Conservation (phyloP, 495 filamentous ascomycete genomes). For the Cercophora samala region DNA sequence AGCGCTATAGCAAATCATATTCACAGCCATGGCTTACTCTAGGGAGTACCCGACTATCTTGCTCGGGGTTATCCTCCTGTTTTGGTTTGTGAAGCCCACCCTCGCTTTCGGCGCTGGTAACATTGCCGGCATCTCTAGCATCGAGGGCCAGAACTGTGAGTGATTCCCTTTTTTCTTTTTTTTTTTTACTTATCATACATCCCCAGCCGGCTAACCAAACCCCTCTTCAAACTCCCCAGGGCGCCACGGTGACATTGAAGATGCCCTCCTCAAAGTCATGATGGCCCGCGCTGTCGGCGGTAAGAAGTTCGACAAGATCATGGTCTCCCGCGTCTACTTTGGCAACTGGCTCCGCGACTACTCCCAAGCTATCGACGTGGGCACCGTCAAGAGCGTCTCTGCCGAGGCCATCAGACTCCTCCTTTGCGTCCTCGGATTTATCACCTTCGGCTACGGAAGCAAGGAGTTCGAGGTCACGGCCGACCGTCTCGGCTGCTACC, state of each 20-base stretch:
- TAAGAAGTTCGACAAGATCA: conserved; percentile 83
- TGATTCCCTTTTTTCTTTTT: neutral
- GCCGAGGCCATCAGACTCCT: conserved; percentile 85
- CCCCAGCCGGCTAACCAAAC: conserved; percentile 11
- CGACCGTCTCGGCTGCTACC: conserved; percentile 82
- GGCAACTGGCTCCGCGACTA: conserved; percentile 92
- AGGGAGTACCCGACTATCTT: conserved; percentile 41
- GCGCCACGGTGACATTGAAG: conserved; percentile 96
- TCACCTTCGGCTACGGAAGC: conserved; percentile 78
- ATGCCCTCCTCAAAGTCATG: conserved; percentile 70
- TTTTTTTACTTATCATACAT: neutral
- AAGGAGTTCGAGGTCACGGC: conserved; percentile 87
- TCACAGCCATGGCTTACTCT: conserved; percentile 37
- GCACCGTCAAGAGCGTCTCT: conserved; percentile 81
- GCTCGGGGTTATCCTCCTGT: conserved; percentile 52
- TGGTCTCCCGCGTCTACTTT: conserved; percentile 81
- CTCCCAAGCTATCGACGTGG: conserved; percentile 78
- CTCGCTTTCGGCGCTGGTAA: conserved; percentile 87
- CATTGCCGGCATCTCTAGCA: conserved; percentile 68
- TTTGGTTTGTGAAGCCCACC: conserved; percentile 59
- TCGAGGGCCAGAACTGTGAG: conserved; percentile 77
- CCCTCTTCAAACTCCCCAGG: conserved; percentile 35
- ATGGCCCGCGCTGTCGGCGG: conserved; percentile 75
- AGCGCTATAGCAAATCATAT: neutral
- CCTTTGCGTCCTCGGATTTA: conserved; percentile 58